These are phyloP conservation scores for Neurospora hispaniola DNA, from an alignment of 495 filamentous ascomycete genomes.

Conservation along the genomic window DNA sequence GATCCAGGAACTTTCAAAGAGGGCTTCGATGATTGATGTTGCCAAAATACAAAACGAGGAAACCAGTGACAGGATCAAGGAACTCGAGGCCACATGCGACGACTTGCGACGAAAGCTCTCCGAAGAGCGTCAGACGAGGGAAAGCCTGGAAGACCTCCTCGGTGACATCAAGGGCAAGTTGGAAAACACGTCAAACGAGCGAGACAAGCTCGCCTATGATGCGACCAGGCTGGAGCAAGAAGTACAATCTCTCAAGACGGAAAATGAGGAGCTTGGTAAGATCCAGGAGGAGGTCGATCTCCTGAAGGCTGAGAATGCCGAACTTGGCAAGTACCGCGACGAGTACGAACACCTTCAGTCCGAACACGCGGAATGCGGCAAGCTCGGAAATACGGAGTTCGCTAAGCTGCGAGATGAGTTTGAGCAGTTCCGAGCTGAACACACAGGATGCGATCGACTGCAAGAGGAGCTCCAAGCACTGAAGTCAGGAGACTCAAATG, in stretches of 20 bases:
- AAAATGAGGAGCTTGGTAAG: slow-evolving; percentile 36
- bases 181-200: slow-evolving; percentile 71
- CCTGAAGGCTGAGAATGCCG: slow-evolving; percentile 1
- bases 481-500: neutral
- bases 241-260: slow-evolving; percentile 53
- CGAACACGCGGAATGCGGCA: slow-evolving; percentile 8
- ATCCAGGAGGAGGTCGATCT: slow-evolving; percentile 1
- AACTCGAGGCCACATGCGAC: slow-evolving; percentile 72
- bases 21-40: slow-evolving; percentile 49
- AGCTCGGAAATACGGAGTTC: slow-evolving; percentile 47
- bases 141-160: slow-evolving; percentile 87
- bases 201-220: slow-evolving; percentile 71
- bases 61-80: slow-evolving; percentile 47
- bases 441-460: neutral
- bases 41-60: slow-evolving; percentile 36
- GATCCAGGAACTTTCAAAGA: slow-evolving; percentile 67
- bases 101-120: slow-evolving; percentile 67
- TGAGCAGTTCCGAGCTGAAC: slow-evolving; percentile 1
- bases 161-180: slow-evolving; percentile 74
- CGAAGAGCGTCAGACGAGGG: slow-evolving; percentile 80
- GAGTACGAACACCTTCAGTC: neutral
- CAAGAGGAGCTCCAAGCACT: neutral
- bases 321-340: neutral
- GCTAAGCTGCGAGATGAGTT: slow-evolving; percentile 1
- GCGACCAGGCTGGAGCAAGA: slow-evolving; percentile 73